These are phyloP conservation scores for Hebeloma cylindrosporum DNA, from an alignment of 768 basidiomycete species.

Conservation along the genomic window DNA sequence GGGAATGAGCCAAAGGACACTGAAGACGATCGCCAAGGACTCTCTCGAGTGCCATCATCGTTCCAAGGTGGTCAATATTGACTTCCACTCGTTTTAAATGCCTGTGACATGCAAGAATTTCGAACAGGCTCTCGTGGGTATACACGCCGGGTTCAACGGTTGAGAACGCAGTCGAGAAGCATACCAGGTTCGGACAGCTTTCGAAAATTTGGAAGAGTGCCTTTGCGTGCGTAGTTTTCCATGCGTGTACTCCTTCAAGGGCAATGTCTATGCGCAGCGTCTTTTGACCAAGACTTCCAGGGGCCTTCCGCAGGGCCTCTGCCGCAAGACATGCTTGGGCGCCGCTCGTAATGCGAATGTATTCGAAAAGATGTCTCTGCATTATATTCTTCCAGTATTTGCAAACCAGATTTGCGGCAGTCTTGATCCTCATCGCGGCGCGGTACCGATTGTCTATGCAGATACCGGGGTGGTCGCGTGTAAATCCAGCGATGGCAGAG, in stretches of 20 bases:
- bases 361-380: constrained; percentile 18
- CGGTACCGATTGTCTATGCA: constrained; percentile 18
- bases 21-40: constrained; percentile 16
- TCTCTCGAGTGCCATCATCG: constrained; percentile 11
- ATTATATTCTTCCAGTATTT: constrained; percentile 20
- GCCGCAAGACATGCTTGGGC: constrained; percentile 12
- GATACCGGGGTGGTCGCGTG: constrained; percentile 23
- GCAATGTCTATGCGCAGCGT: constrained; percentile 27
- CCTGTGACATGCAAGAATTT: constrained; percentile 8
- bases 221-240: constrained; percentile 17
- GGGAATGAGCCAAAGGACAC: constrained; percentile 25
- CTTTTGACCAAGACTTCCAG: too few relatives aligned
- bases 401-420: constrained; percentile 23
- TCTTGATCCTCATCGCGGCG: constrained; percentile 19
- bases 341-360: constrained; percentile 24
- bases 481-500: constrained; percentile 25
- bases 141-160: constrained; percentile 14
- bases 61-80: constrained; percentile 7
- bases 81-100: constrained; percentile 25
- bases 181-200: constrained; percentile 24
- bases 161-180: constrained; percentile 25
- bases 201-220: constrained; percentile 23
- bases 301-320: background rate
- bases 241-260: constrained; percentile 22
- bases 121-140: constrained; percentile 7